Percentiles rank a stretch among this genome's conserved stretches.
Evolutionary conservation across 176 grass and related monocot genomes (phyloP).

Genomic region (Carex cristatella): DNA sequence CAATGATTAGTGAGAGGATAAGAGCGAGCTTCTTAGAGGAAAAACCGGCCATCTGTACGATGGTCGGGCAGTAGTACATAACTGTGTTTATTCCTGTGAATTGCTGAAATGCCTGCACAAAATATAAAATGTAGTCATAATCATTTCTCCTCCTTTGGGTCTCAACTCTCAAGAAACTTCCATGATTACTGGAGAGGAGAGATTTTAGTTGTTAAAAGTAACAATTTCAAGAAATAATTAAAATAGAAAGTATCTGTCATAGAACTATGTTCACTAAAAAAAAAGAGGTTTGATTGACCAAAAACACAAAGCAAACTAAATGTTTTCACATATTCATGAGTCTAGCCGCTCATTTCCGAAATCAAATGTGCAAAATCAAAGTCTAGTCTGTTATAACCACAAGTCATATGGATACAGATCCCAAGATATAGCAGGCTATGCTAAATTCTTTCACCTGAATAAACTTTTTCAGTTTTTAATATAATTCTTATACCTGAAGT

Average conservation of each 20-base stretch:
- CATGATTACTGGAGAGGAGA: background rate
- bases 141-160: background rate
- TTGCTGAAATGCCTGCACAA: slow-evolving; percentile 81
- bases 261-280: background rate
- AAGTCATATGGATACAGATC: background rate
- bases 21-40: slow-evolving; percentile 74
- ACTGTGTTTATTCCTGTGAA: slow-evolving; percentile 97
- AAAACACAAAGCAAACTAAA: background rate
- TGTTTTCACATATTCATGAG: background rate
- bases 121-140: background rate
- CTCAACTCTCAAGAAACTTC: background rate
- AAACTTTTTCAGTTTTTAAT: background rate
- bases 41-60: slow-evolving; percentile 96
- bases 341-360: background rate
- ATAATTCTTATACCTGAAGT: slow-evolving; percentile 57
- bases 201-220: background rate
- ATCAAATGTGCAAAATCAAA: background rate
- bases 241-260: background rate
- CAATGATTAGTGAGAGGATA: slow-evolving; percentile 67
- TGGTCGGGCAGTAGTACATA: slow-evolving; percentile 93
- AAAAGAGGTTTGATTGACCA: background rate
- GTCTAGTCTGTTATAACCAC: background rate
- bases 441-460: background rate
- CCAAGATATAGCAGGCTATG: background rate
- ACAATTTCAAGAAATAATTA: background rate